A percentile compares a stretch with the other conserved stretches of the same genome.
Conservation (phyloP, 2,329 filamentous ascomycete genomes). For the Penicillium sp. region DNA sequence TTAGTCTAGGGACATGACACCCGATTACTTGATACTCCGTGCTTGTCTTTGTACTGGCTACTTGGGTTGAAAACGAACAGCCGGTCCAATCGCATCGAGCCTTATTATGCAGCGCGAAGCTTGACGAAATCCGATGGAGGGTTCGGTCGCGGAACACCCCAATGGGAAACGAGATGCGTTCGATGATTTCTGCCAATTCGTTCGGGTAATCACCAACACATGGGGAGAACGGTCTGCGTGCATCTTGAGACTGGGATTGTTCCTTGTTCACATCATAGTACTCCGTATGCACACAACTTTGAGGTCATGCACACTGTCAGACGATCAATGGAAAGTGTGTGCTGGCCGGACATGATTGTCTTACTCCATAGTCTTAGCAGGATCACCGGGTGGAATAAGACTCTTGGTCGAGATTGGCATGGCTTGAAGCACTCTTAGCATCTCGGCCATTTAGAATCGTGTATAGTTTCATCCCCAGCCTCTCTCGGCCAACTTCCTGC, state of each 20-base stretch:
- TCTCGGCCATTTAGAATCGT: background rate
- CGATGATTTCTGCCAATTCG: background rate
- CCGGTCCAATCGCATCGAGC: conserved; percentile 3
- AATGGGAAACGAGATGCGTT: background rate
- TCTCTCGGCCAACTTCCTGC: background rate
- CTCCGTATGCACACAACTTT: background rate
- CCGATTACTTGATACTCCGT: background rate
- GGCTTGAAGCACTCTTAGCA: background rate
- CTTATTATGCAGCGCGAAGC: conserved; percentile 5
- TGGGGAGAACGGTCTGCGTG: conserved; percentile 3
- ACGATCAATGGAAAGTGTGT: conserved; percentile 10
- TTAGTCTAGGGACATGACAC: background rate
- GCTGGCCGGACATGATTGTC: background rate
- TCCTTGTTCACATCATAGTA: conserved; percentile 6
- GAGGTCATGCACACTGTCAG: conserved; percentile 9
- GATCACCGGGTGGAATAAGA: background rate
- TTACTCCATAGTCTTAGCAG: background rate
- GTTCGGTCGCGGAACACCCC: conserved; percentile 4
- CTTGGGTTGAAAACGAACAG: background rate
- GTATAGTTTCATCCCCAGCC: background rate
- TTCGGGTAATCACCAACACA: background rate
- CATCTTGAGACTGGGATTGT: conserved; percentile 13
- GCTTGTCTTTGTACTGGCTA: background rate
- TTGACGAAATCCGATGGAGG: conserved; percentile 3
- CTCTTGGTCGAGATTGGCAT: background rate